Base-by-base conservation (phyloP, 1,284 basidiomycete species). In the Meripilus lineatus region DNA sequence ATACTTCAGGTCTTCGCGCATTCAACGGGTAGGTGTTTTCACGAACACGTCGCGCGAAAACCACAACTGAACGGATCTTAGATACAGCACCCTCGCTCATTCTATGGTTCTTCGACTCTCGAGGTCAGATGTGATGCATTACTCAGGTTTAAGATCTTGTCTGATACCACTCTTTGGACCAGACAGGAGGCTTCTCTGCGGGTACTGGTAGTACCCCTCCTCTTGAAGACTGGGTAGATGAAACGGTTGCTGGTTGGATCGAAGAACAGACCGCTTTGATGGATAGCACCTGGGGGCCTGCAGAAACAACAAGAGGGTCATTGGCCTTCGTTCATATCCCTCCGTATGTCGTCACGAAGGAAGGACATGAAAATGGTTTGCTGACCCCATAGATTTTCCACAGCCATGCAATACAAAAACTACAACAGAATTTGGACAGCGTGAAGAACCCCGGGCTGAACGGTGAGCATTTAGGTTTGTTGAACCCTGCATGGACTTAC, bases 91-190 rank as follows among this genome's bases (percentile, higher is more conserved):
- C 82, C 1, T 65, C 61, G 1, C 65, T 84, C 10, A 56, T 86
- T 32, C 60, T 85, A 0, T 85, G 83, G 77, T 84, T 84, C 61
- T 86, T 86, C 52, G 83, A 85, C 60, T 85, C 83, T 6, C 72
- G 81, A 48, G 79, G 79, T 33, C n/a, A n/a, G n/a, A n/a, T n/a
- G n/a, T n/a, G n/a, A n/a, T n/a, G n/a, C n/a, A n/a, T n/a, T n/a
- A n/a, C n/a, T n/a, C n/a, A n/a, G n/a, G n/a, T n/a, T n/a, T n/a
- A n/a, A n/a, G n/a, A n/a, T n/a, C n/a, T n/a, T n/a, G n/a, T n/a
- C n/a, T n/a, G n/a, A n/a, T n/a, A n/a, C n/a, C n/a, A n/a, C n/a
- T n/a, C n/a, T n/a, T n/a, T n/a, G n/a, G n/a, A n/a, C n/a, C n/a
- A n/a, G n/a, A n/a, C n/a, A n/a, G n/a, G n/a, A n/a, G 80, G 79